Evolutionary conservation across 75 land plant genomes (phyloP).

Genomic region (Cryptomeria japonica): DNA sequence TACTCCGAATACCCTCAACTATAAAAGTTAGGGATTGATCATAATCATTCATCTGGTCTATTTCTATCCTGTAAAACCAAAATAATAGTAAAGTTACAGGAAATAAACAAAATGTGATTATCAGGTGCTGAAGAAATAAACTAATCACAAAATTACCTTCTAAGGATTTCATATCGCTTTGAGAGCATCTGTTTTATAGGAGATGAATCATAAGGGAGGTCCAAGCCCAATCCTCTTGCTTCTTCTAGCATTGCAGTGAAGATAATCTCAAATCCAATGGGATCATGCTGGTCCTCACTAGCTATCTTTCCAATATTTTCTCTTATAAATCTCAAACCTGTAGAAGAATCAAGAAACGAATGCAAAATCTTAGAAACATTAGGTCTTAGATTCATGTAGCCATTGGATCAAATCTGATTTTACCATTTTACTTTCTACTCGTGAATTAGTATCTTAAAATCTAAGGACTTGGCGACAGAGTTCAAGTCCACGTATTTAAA

Average conservation of each 20-base stretch:
- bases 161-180: constrained; percentile 33
- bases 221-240: constrained; percentile 33
- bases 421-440: not conserved
- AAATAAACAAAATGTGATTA: not conserved
- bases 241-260: constrained; percentile 50
- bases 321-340: constrained; percentile 12
- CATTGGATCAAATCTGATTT: not conserved
- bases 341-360: not conserved
- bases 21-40: constrained; percentile 49
- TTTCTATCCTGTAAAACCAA: constrained; percentile 6
- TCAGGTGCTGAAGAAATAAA: constrained; percentile 10
- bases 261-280: constrained; percentile 51
- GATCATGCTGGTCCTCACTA: constrained; percentile 30
- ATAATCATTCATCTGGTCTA: not conserved
- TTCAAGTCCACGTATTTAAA: not conserved
- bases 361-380: not conserved
- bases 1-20: constrained; percentile 50
- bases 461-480: not conserved
- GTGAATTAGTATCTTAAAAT: not conserved
- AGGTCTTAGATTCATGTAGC: not conserved
- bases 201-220: constrained; percentile 20
- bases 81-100: constrained; percentile 1
- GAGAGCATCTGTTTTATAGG: constrained; percentile 21
- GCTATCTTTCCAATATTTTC: constrained; percentile 21
- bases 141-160: constrained; percentile 17